Evolutionary conservation across 2,329 filamentous ascomycete genomes (phyloP), one percentile per base, ranked within the genome.

Genomic region (Clonostachys solani): DNA sequence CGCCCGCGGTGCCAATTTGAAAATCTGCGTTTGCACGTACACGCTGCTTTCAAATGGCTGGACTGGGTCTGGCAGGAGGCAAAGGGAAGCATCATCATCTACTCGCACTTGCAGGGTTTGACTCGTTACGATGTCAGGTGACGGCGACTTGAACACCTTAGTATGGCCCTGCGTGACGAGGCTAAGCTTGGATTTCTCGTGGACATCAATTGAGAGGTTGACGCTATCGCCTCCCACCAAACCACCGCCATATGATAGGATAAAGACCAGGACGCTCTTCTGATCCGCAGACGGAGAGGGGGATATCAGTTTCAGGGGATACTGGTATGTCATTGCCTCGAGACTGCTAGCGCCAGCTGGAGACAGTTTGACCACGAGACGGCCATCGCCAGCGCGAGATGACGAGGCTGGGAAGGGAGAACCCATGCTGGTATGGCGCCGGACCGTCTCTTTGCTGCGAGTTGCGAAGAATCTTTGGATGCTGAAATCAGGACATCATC

Each of bases 161-260:
- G 94, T 97, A 67, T 91, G 90, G 45, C 92, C 92, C 72, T 85
- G 82, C 1, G 82, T 86, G 50, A 81, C 79, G 35, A 85, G 68
- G 56, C 75, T 82, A 46, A 96, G 78, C 50, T 83, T 84, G 5
- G 89, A 85, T 3, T 71, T 68, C 4, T 74, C 56, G 12, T 81
- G 79, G 43, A 96, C 73, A 10, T 78, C 75, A 51, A 96, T 78
- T 17, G 74, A 72, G 23, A 99, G 79, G 58, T 85, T 75, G 63
- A 97, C 86, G 53, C 80, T 75, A 65, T 99, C 94, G 40, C 92
- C 91, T 12, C 87, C 89, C 2, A 99, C 88, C 13, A 99, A 81
- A 3, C 94, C 94, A 40, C 94, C 94, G 44, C 94, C 94, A 62
- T 97, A 99, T 1, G 92, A 96, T 43, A 99, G 78, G 36, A 97